Base-by-base conservation (phyloP, 768 basidiomycete species). In the Lactarius pseudohatsudake region DNA sequence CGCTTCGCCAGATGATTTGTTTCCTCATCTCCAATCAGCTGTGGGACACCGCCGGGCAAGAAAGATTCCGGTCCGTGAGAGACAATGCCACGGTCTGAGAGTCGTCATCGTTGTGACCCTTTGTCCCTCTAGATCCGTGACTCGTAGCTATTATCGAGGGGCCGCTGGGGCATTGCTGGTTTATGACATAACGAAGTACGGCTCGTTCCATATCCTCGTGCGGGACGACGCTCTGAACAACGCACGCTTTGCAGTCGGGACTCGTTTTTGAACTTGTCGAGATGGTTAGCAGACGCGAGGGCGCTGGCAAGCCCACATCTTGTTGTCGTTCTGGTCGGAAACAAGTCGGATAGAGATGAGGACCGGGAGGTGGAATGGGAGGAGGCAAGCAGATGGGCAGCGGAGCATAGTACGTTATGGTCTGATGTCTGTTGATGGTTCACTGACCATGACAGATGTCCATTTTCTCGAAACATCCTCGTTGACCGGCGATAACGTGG, bases 21-120 rank as follows among this genome's bases (percentile, higher is more conserved):
- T 47, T 55, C 61, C 59, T 65, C 28, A 62, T 38, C 26, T 22
- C 38, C 28, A 30, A 50, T 61, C 56, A 96, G 94, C 79, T 96
- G 56, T 98, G 96, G 96, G 96, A 97, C 76, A 96, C 94, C 26
- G 96, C 96, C 38, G 96, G 96, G 20, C 96, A 98, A 78, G 96
- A 97, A 77, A 84, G 96, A 69, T 96, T 96, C 76, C 84, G 94
- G 88, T 94, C 67, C 36, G 79, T 76, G 56, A 28, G 50, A 32
- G 32, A 66, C 64, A 65, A 65, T 69, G 65, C 59, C 61, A 60
- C 70, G 36, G 60, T 38, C 60, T 63, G 7, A 57, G 22, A 53
- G 22, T 32, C 22, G 1, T 55, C 38, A 61, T 70, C 69, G 76
- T 62, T 66, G 66, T 41, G 65, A 63, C 65, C 64, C 50, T 28